Evolutionary conservation across 768 basidiomycete genomes (phyloP), one percentile per base, ranked within the genome.

Genomic region (Lactarius vividus): DNA sequence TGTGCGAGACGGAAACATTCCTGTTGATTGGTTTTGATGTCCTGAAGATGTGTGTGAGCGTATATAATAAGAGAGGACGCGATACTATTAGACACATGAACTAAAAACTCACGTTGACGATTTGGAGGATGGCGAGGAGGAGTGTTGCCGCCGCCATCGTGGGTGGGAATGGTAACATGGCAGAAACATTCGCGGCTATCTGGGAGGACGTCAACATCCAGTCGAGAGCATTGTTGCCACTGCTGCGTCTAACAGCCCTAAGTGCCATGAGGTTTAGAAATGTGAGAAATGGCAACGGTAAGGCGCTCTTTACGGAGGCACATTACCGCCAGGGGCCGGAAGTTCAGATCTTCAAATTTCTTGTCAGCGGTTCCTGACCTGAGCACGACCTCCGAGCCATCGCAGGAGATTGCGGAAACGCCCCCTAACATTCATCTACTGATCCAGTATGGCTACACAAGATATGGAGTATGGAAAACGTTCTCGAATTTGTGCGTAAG

Each of bases 11-110:
- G 67, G 11, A 55, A 7, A 49, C 71, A 71, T 11, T 66, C 71
- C 23, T 66, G 58, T 52, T 71, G 70, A 46, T 71, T 71, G 39
- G n/a, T 39, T 44, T 71, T 68, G 55, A 71, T 52, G 16, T 64
- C 69, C 70, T 71, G 6, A 26, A 15, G 16, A n/a, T 40, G 15
- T 2, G 40, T 59, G 29, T 66, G 31, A 57, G 42, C n/a, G 23
- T 29, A 28, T 20, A 18, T 42, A n/a, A 31, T 3, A 37, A 16
- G 29, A 2, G 15, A 40, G n/a, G 5, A 7, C 9, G 18, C 10
- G 20, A 44, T 6, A 44, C 9, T 20, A 9, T n/a, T 10, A 8
- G 20, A n/a, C 20, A 44, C 42, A n/a, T n/a, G 49, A n/a, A 4
- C 23, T n/a, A 11, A 9, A 39, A n/a, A 46, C 67, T 66, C 57